Evolutionary conservation across 805 yeast genomes (phyloP).

Genomic region (Barnettozyma californica): DNA sequence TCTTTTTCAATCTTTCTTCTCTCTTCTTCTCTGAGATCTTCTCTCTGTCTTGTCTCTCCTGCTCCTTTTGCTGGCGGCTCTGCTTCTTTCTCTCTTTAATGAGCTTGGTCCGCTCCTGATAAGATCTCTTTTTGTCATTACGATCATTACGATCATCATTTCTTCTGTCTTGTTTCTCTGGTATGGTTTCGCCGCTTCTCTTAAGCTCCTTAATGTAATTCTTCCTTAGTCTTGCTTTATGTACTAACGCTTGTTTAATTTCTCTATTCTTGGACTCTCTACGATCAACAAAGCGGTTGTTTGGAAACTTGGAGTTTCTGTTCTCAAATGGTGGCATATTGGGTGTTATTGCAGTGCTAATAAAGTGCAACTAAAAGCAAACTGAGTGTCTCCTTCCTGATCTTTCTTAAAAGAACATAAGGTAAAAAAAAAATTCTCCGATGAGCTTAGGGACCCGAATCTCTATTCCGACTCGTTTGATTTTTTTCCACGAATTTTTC

Average conservation of each 20-base stretch:
- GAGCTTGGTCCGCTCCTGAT: conserved; percentile 32
- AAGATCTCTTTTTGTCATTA: conserved; percentile 26
- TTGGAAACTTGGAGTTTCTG: conserved; percentile 9
- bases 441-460: conserved; percentile 3
- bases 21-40: conserved; percentile 35
- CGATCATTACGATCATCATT: conserved; percentile 5
- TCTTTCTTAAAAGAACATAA: too few relatives aligned
- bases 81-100: conserved; percentile 31
- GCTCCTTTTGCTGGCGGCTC: conserved; percentile 26
- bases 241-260: conserved; percentile 70
- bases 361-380: too few relatives aligned
- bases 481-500: conserved; percentile 5
- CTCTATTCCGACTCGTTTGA: neutral
- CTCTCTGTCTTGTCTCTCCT: conserved; percentile 38
- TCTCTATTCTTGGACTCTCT: conserved; percentile 41
- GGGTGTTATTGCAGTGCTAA: too few relatives aligned
- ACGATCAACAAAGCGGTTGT: conserved; percentile 22
- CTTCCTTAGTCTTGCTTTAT: conserved; percentile 76
- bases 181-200: conserved; percentile 57
- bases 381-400: too few relatives aligned
- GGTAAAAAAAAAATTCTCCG: conserved; percentile 7
- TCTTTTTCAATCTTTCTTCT: conserved; percentile 37
- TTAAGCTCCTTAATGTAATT: conserved; percentile 75
- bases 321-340: conserved; percentile 7
- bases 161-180: conserved; percentile 32